Base-by-base conservation (phyloP, 1,284 basidiomycete genomes). In the Naganishia albida region DNA sequence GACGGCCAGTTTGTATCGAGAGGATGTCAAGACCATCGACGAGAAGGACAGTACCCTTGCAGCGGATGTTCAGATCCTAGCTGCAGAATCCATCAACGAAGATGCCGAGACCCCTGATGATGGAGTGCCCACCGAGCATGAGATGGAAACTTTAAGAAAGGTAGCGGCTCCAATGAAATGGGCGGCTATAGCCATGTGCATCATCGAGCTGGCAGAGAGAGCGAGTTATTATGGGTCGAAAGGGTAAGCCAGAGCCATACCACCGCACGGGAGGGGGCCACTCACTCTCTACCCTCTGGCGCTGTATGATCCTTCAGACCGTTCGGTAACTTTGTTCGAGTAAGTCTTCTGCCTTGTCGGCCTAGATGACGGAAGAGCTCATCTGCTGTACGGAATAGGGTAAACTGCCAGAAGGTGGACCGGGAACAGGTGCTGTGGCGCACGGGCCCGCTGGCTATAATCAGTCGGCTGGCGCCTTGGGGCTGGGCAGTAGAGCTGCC, bases 111-210 rank as follows among this genome's bases (percentile, higher is more conserved):
- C 50, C 2, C 20, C 50, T 52, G 85, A 84, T 25, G 81, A 86
- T 56, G 82, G 84, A 66, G 84, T 86, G 67, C 89, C 89, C 2
- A 88, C 88, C 1, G 84, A 85, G 30, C 85, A 90, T 73, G 89
- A 90, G 77, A 75, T 80, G 23, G 70, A 69, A 7, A 86, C 84
- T 12, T 81, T 89, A 49, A 82, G 86, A 34, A 84, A 85, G 38
- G 84, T 90, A 7, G 56, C 71, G 3, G 74, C 70, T 8, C 59
- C 62, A 18, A 70, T 75, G 66, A 72, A 28, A 56, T 74, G 71
- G 73, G 62, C 71, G 1, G 73, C 69, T 25, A 63, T 75, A 23
- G 70, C 70, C 44, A 76, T 79, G 72, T 79, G 78, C 57, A 67
- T 78, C 25, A 72, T 79, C 67, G 78, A 79, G 69, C 72, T 78